Conservation (phyloP, 2,329 filamentous ascomycete species). For the Leptographium radiaticola region DNA sequence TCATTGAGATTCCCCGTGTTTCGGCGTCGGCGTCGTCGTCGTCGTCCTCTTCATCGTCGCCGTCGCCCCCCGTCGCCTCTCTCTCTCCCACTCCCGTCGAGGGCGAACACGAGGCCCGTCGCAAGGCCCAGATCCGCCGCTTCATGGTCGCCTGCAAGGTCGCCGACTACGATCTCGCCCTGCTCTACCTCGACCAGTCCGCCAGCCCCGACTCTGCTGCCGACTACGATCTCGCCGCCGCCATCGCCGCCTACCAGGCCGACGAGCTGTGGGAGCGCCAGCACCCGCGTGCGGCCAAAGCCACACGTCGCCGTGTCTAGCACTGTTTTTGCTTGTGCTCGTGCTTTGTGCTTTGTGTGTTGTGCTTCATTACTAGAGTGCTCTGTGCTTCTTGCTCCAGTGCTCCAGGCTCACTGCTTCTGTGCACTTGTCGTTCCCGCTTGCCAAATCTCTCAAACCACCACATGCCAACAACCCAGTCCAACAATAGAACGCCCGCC, state of each 20-base stretch:
- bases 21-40: neutral
- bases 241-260: constrained; percentile 50
- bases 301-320: neutral
- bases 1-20: constrained; percentile 49
- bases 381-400: too few relatives aligned
- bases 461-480: too few relatives aligned
- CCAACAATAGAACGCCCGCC: neutral
- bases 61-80: constrained; percentile 4
- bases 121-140: constrained; percentile 56
- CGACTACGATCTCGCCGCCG: constrained; percentile 48
- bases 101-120: constrained; percentile 58
- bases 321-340: too few relatives aligned
- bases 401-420: too few relatives aligned
- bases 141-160: constrained; percentile 75
- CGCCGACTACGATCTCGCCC: constrained; percentile 60
- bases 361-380: too few relatives aligned
- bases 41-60: too few relatives aligned
- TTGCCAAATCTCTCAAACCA: too few relatives aligned
- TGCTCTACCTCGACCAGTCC: constrained; percentile 52
- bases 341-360: too few relatives aligned
- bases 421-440: too few relatives aligned
- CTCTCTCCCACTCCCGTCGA: constrained; percentile 60
- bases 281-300: constrained; percentile 39
- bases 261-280: constrained; percentile 66
- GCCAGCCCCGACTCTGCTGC: neutral